Conservation (phyloP, 495 filamentous ascomycete species). For the Penicillium robsamsonii region DNA sequence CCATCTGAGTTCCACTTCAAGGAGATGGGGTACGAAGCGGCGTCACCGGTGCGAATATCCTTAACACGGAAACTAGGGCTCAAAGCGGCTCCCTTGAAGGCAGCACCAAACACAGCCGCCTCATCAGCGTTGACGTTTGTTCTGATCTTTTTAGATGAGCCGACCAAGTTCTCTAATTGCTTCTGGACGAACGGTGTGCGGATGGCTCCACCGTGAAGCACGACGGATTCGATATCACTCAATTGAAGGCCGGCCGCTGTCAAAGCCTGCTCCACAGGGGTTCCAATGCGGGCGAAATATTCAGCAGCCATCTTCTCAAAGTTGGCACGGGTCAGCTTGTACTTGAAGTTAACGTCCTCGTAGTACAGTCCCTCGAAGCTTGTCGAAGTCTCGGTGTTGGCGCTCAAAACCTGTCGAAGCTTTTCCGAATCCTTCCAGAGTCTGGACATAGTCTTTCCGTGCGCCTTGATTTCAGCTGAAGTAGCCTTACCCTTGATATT, state of each 20-base stretch:
- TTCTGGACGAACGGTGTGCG: constrained; percentile 94
- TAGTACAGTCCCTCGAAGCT: constrained; percentile 82
- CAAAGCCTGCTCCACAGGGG: constrained; percentile 72
- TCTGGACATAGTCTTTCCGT: constrained; percentile 83
- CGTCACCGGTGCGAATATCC: constrained; percentile 81
- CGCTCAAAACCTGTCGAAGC: constrained; percentile 84
- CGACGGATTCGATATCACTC: constrained; percentile 80
- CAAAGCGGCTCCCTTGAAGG: constrained; percentile 87
- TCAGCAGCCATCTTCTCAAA: constrained; percentile 80
- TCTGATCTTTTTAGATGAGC: constrained; percentile 72
- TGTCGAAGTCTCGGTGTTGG: constrained; percentile 77
- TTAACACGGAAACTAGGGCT: constrained; percentile 96
- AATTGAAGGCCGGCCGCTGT: constrained; percentile 68
- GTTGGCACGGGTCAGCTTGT: constrained; percentile 76
- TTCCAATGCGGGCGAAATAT: constrained; percentile 64
- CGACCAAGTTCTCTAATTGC: constrained; percentile 73
- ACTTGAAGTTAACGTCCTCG: constrained; percentile 88
- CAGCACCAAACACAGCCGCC: constrained; percentile 93
- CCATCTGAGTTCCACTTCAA: constrained; percentile 62
- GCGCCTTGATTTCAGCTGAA: constrained; percentile 57
- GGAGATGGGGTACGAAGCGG: constrained; percentile 65
- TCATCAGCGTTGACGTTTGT: constrained; percentile 97
- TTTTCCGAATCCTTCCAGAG: constrained; percentile 89
- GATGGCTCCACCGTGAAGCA: constrained; percentile 87
- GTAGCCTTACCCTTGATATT: constrained; percentile 68